Base-by-base conservation (phyloP, 257 asterid species). In the Solanum clarkiae region DNA sequence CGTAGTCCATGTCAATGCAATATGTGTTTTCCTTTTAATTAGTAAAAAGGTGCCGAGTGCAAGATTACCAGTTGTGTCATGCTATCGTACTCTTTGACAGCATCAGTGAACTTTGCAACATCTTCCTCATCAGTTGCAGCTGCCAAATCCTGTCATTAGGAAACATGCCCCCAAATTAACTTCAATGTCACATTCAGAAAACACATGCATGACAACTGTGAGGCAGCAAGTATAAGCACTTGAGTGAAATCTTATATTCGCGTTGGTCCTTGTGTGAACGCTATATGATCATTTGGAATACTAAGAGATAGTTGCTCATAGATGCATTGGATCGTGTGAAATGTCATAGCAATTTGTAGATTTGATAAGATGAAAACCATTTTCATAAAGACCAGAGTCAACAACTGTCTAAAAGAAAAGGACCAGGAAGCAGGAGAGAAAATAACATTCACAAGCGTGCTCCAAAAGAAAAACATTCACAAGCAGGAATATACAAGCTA, bases 21-120 rank as follows among this genome's bases (percentile, higher is more conserved):
- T 20, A 53, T 45, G 29, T 51, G 47, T 75, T 10, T 75, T 51
- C 29, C 82, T 77, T 77, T 51, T 51, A 77, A 77, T 26, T 26
- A 47, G 11, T 53, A 51, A 54, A 1, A 29, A 53, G 10, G 49
- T 26, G 83, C 17, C 3, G 49, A 79, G 63, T 63, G 77, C 80
- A 26, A 70, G 80, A 69, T 89, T 93, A 96, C 98, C 95, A 94
- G 97, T 85, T 91, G 95, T 80, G 96, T 92, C 98, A 93, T 95
- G 90, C 98, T 95, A 88, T 97, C 99, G 56, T 90, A 97, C 87
- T 97, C 98, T 93, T 95, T 97, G 81, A 97, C 95, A 89, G 98
- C 99, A 89, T 90, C 96, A 47, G 99, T 97, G 86, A 97, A 97
- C 92, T 92, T 95, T 72, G 90, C 97, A 86, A 97, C 86, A 89